Evolutionary conservation across 352 stramenopile species (phyloP), one percentile per base, ranked within the genome.

Genomic region (Globisporangium carolinianum): DNA sequence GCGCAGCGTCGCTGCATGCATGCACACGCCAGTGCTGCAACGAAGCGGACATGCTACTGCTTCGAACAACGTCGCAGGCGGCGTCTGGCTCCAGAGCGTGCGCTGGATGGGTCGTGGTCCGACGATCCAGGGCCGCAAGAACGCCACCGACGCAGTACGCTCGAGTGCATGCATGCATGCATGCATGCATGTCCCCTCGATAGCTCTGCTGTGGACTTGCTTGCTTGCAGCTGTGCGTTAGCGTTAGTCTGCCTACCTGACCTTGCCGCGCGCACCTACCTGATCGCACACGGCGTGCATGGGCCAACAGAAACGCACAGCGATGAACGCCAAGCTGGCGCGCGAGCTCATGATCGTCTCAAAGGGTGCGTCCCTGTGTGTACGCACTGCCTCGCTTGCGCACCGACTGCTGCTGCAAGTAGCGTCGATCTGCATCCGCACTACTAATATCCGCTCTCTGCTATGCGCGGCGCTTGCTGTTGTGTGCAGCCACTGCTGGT

Each of bases 51-150:
- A 32, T 37, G 60, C 46, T 55, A 8, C 17, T 54, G 17, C 38
- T n/a, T 32, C 24, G 24, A 32, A 3, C 24, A 32, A 32, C 24
- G 24, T 32, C 24, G 2, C 24, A 32, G 35, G 42, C 17, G 56
- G 57, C 24, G 60, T 79, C 24, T 80, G 67, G 66, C 55, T 52
- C 17, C 73, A 83, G 55, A 76, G 59, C 43, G 72, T 81, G 61
- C 77, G 83, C 37, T 79, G 70, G 65, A 92, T 92, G 83, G 83
- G 83, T 2, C 79, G 83, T n/a, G 79, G 78, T 0, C 83, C 83
- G 17, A 92, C 83, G n/a, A 87, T 92, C 43, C 76, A 89, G 56
- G 79, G 79, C 66, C 78, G 73, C 59, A 92, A 92, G 67, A 92
- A 88, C 66, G 78, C 79, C 14, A 88, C 78, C 12, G 79, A 92